A percentile compares a stretch with the other conserved stretches of the same genome.
Conservation (phyloP, 139 green algal species). For the Micromonas pusilla region DNA sequence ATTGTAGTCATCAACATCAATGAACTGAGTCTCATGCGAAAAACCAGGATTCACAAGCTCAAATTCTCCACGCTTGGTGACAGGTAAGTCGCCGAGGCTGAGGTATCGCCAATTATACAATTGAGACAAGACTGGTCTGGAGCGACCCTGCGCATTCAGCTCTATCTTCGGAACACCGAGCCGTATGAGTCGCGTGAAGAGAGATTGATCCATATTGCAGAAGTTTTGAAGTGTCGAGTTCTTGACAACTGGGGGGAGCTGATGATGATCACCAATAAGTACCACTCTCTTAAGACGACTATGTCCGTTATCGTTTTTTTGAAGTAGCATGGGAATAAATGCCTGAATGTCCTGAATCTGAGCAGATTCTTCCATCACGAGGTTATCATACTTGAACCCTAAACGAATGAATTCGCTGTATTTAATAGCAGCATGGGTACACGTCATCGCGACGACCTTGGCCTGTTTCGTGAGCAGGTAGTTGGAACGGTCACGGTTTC, state of each 20-base stretch:
- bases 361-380: constrained; percentile 95
- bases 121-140: constrained; percentile 69
- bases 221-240: constrained; percentile 93
- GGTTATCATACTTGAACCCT: constrained; percentile 93
- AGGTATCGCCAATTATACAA: constrained; percentile 97
- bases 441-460: constrained; percentile 99
- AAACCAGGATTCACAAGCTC: constrained; percentile 79
- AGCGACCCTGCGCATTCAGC: constrained; percentile 88
- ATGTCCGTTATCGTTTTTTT: constrained; percentile 44
- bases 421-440: constrained; percentile 96
- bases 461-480: constrained; percentile 95
- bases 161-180: constrained; percentile 87
- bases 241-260: constrained; percentile 97
- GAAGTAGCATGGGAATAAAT: constrained; percentile 89
- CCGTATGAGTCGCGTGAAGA: constrained; percentile 95
- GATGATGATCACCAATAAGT: constrained; percentile 95
- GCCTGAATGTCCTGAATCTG: constrained; percentile 99
- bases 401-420: constrained; percentile 87
- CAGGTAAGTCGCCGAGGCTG: constrained; percentile 75
- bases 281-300: constrained; percentile 72
- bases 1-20: constrained; percentile 79
- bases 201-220: constrained; percentile 79
- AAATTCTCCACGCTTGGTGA: constrained; percentile 49
- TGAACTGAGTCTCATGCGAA: constrained; percentile 82
- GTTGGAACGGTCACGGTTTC: constrained; percentile 79